Percentiles rank a stretch among this genome's conserved stretches.
Conservation (phyloP, 148 eudicot species). For the Pouteria glomerata region DNA sequence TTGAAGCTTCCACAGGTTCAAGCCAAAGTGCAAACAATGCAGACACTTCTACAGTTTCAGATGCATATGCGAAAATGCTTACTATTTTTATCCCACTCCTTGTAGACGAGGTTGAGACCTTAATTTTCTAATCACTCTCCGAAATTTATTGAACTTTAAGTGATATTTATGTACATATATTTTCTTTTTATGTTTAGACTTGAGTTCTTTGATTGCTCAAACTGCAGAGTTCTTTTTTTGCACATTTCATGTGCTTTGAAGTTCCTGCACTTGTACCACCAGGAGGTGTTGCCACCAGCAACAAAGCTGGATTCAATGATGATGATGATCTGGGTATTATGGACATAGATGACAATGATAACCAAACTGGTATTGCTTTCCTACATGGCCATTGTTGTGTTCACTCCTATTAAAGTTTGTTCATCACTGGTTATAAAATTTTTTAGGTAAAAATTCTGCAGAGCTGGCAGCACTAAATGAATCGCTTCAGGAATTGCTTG, state of each 20-base stretch:
- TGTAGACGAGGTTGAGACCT: slow-evolving; percentile 72
- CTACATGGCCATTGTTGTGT: neutral
- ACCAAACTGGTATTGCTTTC: slow-evolving; percentile 39
- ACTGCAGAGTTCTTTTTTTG: slow-evolving; percentile 91
- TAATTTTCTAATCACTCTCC: slow-evolving; percentile 1
- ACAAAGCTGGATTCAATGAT: slow-evolving; percentile 39
- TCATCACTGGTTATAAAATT: neutral
- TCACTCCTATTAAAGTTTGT: slow-evolving; percentile 4
- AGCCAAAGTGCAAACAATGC: slow-evolving; percentile 64
- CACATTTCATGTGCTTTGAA: slow-evolving; percentile 97
- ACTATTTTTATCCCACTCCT: slow-evolving; percentile 89
- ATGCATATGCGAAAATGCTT: slow-evolving; percentile 88
- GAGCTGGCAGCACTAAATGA: slow-evolving; percentile 49
- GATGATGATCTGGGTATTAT: slow-evolving; percentile 84
- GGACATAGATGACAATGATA: slow-evolving; percentile 83
- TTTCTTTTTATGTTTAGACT: neutral
- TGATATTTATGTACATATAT: neutral
- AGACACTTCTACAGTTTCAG: slow-evolving; percentile 90
- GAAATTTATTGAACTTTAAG: neutral
- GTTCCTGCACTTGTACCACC: slow-evolving; percentile 83
- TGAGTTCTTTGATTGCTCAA: slow-evolving; percentile 18
- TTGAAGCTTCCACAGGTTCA: slow-evolving; percentile 69
- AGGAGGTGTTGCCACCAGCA: slow-evolving; percentile 51
- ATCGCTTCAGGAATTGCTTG: slow-evolving; percentile 51
- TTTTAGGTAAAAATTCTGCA: slow-evolving; percentile 34